phyloP scores from a whole-genome alignment of 164 flowering plant genomes.

The Annona cherimola region DNA sequence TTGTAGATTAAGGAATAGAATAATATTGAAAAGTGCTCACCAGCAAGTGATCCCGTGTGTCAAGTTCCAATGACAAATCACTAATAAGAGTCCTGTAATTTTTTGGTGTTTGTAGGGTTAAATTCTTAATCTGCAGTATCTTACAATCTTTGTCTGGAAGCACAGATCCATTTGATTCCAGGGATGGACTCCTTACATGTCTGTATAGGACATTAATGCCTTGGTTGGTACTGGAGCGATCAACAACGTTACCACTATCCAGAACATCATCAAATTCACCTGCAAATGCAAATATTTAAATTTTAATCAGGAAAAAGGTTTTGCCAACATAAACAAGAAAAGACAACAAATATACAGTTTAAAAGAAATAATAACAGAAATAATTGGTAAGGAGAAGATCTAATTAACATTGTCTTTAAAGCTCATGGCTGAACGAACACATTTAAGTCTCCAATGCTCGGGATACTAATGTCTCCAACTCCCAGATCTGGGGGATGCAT shows the following conservation, averaged over 20 bases:
- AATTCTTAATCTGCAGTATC: conserved; percentile 54
- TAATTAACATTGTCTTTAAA: no score
- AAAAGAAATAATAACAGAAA: background rate
- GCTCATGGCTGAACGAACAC: no score
- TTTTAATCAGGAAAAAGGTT: background rate
- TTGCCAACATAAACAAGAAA: background rate
- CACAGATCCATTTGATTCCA: conserved; percentile 52
- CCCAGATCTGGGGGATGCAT: no score
- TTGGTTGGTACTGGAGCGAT: conserved; percentile 30
- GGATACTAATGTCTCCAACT: no score
- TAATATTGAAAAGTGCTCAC: conserved; percentile 32
- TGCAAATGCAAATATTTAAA: conserved; percentile 22
- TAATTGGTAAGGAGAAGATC: background rate
- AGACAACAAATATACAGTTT: background rate
- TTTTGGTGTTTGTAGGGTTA: conserved; percentile 78
- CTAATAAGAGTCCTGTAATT: conserved; percentile 50
- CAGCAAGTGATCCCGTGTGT: conserved; percentile 65
- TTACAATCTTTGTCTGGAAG: conserved; percentile 22
- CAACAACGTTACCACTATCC: conserved; percentile 33
- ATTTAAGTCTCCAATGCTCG: no score
- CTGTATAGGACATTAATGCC: conserved; percentile 42
- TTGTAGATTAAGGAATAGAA: background rate
- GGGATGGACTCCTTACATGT: conserved; percentile 13
- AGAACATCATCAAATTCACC: conserved; percentile 97
- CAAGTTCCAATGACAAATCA: conserved; percentile 59